Evolutionary conservation across 192 early-diverging fungal species (phyloP), one percentile per base, ranked within the genome.

Genomic region (Linderina pennispora): DNA sequence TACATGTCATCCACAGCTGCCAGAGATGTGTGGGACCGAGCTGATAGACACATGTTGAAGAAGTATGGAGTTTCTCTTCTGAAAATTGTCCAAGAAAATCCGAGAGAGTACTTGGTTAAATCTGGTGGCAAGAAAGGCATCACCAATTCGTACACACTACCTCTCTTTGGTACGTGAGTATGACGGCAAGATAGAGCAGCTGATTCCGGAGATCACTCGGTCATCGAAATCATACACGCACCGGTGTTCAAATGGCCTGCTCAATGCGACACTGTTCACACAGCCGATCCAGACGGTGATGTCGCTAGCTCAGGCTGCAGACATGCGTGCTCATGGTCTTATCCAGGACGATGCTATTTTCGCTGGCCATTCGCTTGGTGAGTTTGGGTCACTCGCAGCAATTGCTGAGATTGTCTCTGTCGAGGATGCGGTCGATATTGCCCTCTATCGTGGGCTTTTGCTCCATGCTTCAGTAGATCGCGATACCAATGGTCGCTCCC

Each of bases 361-460:
- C 52, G 88, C 90, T 46, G 90, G 90, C 50, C 90, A 92, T 77
- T 84, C 85, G 55, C 77, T 92, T 46, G 90, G 90, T 62, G 90
- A 92, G 55, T 92, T 91, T 53, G 85, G 88, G 50, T 88, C 82
- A 32, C 72, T 92, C 23, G 80, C 88, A 10, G 65, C 90, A 22
- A 79, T 92, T 36, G 88, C 83, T 52, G 83, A 88, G 54, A 84
- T 89, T 0, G 61, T 92, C 4, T 75, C 82, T 17, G 77, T 92
- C 45, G 84, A 89, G 50, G 66, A 80, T 17, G 50, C 91, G 7
- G 85, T 89, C 39, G 90, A 92, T 53, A 83, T 92, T 26, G 85
- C 87, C 18, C 91, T 92, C 73, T 92, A 92, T 76, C 83, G 90
- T 62, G 90, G 90, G 59, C 87, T 90, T 83, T 90, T 88, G 14